Conservation (phyloP, 2,329 filamentous ascomycete genomes). For the Pseudocercospora eumusae region DNA sequence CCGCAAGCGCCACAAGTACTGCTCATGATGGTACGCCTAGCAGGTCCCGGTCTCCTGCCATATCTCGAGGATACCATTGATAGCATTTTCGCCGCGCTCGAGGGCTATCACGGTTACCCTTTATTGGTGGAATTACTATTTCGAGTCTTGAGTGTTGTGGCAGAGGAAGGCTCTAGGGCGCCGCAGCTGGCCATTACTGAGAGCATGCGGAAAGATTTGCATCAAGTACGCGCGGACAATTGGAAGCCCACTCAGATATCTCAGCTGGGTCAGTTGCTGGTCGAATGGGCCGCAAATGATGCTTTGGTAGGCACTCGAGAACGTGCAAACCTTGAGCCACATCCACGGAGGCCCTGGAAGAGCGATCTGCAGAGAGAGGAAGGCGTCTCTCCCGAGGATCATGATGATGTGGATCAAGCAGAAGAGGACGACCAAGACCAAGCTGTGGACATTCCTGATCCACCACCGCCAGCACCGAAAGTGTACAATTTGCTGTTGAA, state of each 20-base stretch:
- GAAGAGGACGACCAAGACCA: neutral
- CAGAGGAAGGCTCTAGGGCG: slow-evolving; percentile 72
- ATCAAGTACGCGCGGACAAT: slow-evolving; percentile 13
- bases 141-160: slow-evolving; percentile 75
- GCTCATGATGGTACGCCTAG: slow-evolving; percentile 89
- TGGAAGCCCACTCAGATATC: slow-evolving; percentile 43
- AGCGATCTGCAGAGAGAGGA: slow-evolving; percentile 34
- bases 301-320: slow-evolving; percentile 30
- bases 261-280: slow-evolving; percentile 45
- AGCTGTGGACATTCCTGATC: slow-evolving; percentile 33
- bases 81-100: slow-evolving; percentile 88
- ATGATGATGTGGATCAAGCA: slow-evolving; percentile 28
- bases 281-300: slow-evolving; percentile 17
- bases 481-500: slow-evolving; percentile 79
- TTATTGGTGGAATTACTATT: slow-evolving; percentile 83
- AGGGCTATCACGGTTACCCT: slow-evolving; percentile 92
- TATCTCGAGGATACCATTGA: slow-evolving; percentile 90
- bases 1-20: slow-evolving; percentile 88
- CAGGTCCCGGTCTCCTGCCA: slow-evolving; percentile 77
- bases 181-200: slow-evolving; percentile 52
- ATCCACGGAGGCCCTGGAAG: slow-evolving; percentile 38
- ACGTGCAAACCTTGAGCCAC: slow-evolving; percentile 37
- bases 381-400: slow-evolving; percentile 27
- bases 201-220: slow-evolving; percentile 4
- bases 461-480: slow-evolving; percentile 66